Base-by-base conservation (phyloP, 163 green algal genomes). In the Scenedesmus sp. region DNA sequence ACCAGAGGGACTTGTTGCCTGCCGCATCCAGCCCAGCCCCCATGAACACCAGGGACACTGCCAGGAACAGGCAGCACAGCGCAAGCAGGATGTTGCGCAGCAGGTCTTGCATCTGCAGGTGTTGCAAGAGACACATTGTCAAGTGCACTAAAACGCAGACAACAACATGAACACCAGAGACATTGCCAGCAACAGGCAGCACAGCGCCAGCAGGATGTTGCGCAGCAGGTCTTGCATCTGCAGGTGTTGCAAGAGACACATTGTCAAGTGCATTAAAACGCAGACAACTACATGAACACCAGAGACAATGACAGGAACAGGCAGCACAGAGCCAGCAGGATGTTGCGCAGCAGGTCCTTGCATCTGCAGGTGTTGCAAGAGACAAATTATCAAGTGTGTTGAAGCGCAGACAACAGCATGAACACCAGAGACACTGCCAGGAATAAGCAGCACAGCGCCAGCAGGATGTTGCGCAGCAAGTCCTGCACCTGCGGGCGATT, bases 71-170 rank as follows among this genome's bases (percentile, higher is more conserved):
- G 5, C 23, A 46, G 23, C 70, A 79, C 70, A 79, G 54, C 12
- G 82, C 82, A 10, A 87, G 56, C 55, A 87, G 54, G 18, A 87
- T 46, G 54, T 87, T 87, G 23, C 82, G 82, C 82, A 73, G 57
- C 2, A 87, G 20, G 54, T 87, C 82, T 57, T 87, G 82, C 57
- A 60, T 20, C 82, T 87, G 77, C 26, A 10, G 77, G 13, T 5
- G 8, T 12, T 23, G n/a, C 2, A 56, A 60, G 26, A 20, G 3
- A 13, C 13, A 76, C 66, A n/a, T 46, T 46, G 34, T 46, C 34
- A 46, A 46, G 34, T 46, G 34, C 34, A 46, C 34, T 46, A 46
- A 46, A 46, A 46, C 34, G 34, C 34, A 46, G 34, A 18, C 66
- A n/a, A 18, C 66, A 16, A n/a, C 82, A 79, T 79, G 70, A 52